Base-by-base conservation (phyloP, 225 moss, liverwort and hornwort species). In the Rhytidiadelphus loreus region DNA sequence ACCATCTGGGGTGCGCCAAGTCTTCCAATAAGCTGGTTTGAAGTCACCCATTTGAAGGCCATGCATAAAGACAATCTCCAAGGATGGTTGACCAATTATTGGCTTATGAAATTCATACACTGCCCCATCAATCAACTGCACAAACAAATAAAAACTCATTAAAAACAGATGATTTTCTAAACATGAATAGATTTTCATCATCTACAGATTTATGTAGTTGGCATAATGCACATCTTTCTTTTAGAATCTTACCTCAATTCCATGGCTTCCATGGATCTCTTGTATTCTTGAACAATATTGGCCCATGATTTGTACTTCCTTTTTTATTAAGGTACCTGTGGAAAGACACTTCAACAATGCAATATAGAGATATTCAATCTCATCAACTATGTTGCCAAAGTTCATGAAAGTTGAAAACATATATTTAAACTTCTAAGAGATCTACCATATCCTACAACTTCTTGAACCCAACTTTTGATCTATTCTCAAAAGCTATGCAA, bases 151-250 rank as follows among this genome's bases (percentile, higher is more conserved):
- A 26, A 26, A 71, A 25, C 0, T 26, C 71, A 43, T 71, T 43
- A 9, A 41, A 5, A 71, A 15, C 26, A 43, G 3, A 26, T 43
- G 41, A 26, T 41, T 41, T 71, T 16, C 7, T 43, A 16, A 3
- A 15, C 1, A 43, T 26, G 1, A 15, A 43, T 71, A 71, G 3
- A 26, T 43, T 71, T 43, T 26, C 1, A 41, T 43, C 43, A 71
- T 71, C 2, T 4, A 25, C 25, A 26, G 26, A 41, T 43, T 1
- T 8, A 25, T 0, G 0, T 25, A 3, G 2, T 71, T 43, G 15
- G 16, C 25, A 71, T 5, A 41, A 26, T 43, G 12, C 26, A 41
- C 41, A 71, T 71, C 5, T 5, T 15, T 43, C 71, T 11, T 14
- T 1, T 16, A 43, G 26, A 41, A 15, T 15, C 16, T 3, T 43